A percentile compares a stretch with the other conserved stretches of the same genome.
Evolutionary conservation across 768 basidiomycete species (phyloP).

Genomic region (Peribolospora baueri): DNA sequence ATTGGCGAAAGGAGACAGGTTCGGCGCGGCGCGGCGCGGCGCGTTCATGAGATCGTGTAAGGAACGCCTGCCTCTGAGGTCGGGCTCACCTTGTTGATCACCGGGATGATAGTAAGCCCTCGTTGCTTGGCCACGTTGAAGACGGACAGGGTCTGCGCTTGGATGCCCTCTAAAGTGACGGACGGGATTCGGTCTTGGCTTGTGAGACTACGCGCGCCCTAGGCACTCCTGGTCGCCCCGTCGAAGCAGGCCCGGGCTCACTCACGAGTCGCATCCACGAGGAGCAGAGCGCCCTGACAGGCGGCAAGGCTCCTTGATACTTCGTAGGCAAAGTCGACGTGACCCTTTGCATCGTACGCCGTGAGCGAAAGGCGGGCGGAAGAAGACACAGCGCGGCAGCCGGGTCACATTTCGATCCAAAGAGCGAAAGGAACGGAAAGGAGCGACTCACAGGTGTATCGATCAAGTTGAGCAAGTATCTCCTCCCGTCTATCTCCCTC

Average conservation of each 20-base stretch:
- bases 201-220: too few species aligned
- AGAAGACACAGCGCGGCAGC: too few species aligned
- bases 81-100: slow-evolving; percentile 57
- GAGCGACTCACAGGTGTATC: slow-evolving; percentile 77
- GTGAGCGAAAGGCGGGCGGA: neutral
- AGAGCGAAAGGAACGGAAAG: too few species aligned
- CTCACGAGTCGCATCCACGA: slow-evolving; percentile 82
- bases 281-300: slow-evolving; percentile 59
- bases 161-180: slow-evolving; percentile 41
- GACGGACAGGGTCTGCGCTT: slow-evolving; percentile 90
- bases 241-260: too few species aligned
- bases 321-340: slow-evolving; percentile 96
- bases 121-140: slow-evolving; percentile 47
- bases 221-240: too few species aligned
- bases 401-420: too few species aligned
- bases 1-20: neutral
- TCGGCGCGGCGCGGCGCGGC: too few species aligned
- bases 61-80: neutral
- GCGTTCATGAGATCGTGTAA: neutral
- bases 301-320: slow-evolving; percentile 77
- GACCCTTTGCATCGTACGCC: slow-evolving; percentile 26
- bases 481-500: slow-evolving; percentile 23
- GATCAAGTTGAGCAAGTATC: slow-evolving; percentile 69
- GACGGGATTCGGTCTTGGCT: slow-evolving; percentile 5
- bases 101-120: slow-evolving; percentile 42